Evolutionary conservation across 805 yeast species (phyloP).

Genomic region (Schwanniomyces occidentalis): DNA sequence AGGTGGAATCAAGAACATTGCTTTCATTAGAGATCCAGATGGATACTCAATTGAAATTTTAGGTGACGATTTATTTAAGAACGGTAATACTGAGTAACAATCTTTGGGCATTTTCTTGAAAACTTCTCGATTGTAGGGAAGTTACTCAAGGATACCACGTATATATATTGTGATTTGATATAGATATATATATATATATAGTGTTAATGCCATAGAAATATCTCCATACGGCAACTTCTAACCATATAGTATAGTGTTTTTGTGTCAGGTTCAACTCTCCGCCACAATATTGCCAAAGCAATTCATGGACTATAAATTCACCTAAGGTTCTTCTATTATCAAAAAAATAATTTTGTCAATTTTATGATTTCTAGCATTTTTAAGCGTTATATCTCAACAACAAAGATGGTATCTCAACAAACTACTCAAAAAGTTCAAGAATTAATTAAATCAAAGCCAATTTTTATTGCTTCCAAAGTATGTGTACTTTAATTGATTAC

Average conservation of each 20-base stretch:
- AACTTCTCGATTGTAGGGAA: background rate
- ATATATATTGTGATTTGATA: too few species aligned
- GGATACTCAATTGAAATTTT: constrained; percentile 81
- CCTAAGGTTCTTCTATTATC: too few species aligned
- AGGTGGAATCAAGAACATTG: constrained; percentile 60
- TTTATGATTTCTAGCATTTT: constrained; percentile 12
- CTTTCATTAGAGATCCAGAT: constrained; percentile 85
- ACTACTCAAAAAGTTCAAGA: constrained; percentile 57
- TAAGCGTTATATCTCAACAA: constrained; percentile 9
- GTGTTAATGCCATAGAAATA: background rate
- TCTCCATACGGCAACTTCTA: too few species aligned
- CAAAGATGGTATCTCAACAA: constrained; percentile 60
- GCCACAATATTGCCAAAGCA: background rate
- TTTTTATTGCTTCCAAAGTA: constrained; percentile 81
- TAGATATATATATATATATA: background rate
- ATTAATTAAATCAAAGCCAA: constrained; percentile 62
- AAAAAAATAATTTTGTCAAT: too few species aligned
- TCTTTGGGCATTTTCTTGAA: background rate
- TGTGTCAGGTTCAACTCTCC: background rate
- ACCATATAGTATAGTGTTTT: too few species aligned
- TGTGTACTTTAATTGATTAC: constrained; percentile 32
- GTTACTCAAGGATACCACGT: background rate
- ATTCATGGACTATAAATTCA: too few species aligned
- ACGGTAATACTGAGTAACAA: constrained; percentile 2
- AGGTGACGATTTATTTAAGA: constrained; percentile 23